These are phyloP conservation scores for Thecaphora thlaspeos DNA, from an alignment of 1,284 basidiomycete genomes.

Conservation along the genomic window DNA sequence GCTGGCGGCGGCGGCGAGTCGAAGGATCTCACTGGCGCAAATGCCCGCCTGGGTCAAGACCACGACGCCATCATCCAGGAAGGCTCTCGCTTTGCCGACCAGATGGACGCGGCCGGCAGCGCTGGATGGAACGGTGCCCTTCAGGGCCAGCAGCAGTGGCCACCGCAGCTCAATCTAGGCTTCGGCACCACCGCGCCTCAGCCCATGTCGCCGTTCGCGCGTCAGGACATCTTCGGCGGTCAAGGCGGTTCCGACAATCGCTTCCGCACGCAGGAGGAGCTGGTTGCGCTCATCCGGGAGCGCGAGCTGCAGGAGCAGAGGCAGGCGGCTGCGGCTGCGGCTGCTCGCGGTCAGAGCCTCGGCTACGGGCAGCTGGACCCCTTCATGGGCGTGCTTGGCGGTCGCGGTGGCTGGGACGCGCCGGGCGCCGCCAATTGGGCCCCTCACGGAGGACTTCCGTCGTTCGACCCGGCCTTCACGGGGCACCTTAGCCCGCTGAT, in stretches of 20 bases:
- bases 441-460: slow-evolving; percentile 17
- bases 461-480: slow-evolving; percentile 22
- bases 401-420: slow-evolving; percentile 17
- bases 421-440: slow-evolving; percentile 21
- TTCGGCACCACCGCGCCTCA: slow-evolving; percentile 12
- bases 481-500: slow-evolving; percentile 25
- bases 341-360: slow-evolving; percentile 26
- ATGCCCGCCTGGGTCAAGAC: no score
- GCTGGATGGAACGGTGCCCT: no score
- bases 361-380: slow-evolving; percentile 24
- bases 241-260: slow-evolving; percentile 13
- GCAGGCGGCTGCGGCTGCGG: slow-evolving; percentile 26
- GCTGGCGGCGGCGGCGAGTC: no score
- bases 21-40: no score
- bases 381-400: slow-evolving; percentile 18
- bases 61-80: no score
- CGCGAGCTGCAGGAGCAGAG: slow-evolving; percentile 43
- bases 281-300: slow-evolving; percentile 35
- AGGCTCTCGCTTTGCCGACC: no score
- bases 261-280: slow-evolving; percentile 37
- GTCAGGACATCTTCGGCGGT: slow-evolving; percentile 14
- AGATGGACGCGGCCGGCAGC: no score
- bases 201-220: slow-evolving; percentile 31
- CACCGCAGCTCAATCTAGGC: slow-evolving; percentile 15
- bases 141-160: slow-evolving; percentile 24